Evolutionary conservation across 1,284 basidiomycete genomes (phyloP).

Genomic region (Dichomitus squalens): DNA sequence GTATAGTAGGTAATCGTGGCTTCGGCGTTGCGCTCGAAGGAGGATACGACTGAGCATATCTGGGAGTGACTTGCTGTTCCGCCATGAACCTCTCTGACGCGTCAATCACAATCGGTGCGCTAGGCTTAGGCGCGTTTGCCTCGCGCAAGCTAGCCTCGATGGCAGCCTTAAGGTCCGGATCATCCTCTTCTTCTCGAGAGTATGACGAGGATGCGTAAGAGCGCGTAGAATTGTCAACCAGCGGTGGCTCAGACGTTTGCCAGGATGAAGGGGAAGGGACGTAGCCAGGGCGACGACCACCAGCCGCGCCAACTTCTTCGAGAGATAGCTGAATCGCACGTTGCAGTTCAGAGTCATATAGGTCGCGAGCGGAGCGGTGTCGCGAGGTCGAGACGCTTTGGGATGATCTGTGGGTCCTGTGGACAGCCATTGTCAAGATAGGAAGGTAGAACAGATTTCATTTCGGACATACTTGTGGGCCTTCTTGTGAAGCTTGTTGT

Average conservation of each 20-base stretch:
- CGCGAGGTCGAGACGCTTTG: conserved; percentile 51
- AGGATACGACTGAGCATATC: conserved; percentile 34
- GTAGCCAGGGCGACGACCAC: conserved; percentile 62
- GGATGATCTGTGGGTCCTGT: conserved; percentile 48
- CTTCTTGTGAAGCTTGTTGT: conserved; percentile 71
- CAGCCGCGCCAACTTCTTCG: conserved; percentile 67
- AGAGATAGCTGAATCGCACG: conserved; percentile 93
- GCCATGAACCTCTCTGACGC: conserved; percentile 40
- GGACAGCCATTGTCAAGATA: background rate
- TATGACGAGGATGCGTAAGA: conserved; percentile 43
- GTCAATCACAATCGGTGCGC: conserved; percentile 69
- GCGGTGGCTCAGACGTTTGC: conserved; percentile 74
- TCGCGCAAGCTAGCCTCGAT: conserved; percentile 96
- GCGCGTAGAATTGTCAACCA: conserved; percentile 49
- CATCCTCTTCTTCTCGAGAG: conserved; percentile 70
- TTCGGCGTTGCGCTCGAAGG: conserved; percentile 45
- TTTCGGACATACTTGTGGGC: conserved; percentile 25
- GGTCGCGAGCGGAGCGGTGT: conserved; percentile 59
- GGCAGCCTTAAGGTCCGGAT: conserved; percentile 91
- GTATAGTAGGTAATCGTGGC: conserved; percentile 53
- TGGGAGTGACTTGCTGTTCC: conserved; percentile 13
- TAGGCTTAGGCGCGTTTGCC: conserved; percentile 76
- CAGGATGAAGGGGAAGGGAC: conserved; percentile 63
- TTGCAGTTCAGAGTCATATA: conserved; percentile 88
- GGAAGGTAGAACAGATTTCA: background rate